These are phyloP conservation scores for Diaporthe citriasiana DNA, from an alignment of 2,329 filamentous ascomycete genomes.

Conservation along the genomic window DNA sequence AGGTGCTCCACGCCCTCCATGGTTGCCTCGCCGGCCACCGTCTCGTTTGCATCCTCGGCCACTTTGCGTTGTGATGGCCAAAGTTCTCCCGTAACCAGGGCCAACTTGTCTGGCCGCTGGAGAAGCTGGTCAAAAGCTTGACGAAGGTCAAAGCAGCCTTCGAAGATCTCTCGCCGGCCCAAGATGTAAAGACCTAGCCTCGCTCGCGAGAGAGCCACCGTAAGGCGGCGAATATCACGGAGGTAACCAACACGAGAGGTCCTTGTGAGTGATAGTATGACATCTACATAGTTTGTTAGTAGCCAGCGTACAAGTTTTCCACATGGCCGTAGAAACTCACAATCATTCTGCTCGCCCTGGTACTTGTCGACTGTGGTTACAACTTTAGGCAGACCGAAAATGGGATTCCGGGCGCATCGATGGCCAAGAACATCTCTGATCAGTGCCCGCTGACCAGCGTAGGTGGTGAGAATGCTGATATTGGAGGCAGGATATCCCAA, in stretches of 20 bases:
- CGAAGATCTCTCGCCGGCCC: constrained; percentile 89
- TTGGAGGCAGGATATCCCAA: constrained; percentile 88
- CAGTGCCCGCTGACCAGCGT: constrained; percentile 90
- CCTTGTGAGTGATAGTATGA: constrained; percentile 92
- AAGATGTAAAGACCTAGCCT: constrained; percentile 93
- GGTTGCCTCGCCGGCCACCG: constrained; percentile 70
- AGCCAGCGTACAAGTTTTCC: background rate
- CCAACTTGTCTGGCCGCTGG: constrained; percentile 83
- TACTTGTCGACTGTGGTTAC: constrained; percentile 99
- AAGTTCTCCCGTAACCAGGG: constrained; percentile 87
- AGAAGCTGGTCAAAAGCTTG: constrained; percentile 87
- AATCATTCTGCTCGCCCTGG: constrained; percentile 99
- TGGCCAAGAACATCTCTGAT: constrained; percentile 89
- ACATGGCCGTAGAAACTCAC: constrained; percentile 66
- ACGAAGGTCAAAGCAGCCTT: constrained; percentile 87
- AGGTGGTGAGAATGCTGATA: constrained; percentile 93
- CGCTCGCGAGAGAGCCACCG: constrained; percentile 93
- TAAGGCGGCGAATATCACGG: constrained; percentile 91
- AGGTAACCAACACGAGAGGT: constrained; percentile 93
- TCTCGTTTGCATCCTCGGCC: constrained; percentile 61
- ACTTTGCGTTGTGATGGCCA: constrained; percentile 76
- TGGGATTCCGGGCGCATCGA: constrained; percentile 83
- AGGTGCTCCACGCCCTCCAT: constrained; percentile 96
- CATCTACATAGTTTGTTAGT: constrained; percentile 67
- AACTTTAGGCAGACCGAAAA: constrained; percentile 91